Conservation (phyloP, 176 grass and related monocot genomes). For the Oryza coarctata region DNA sequence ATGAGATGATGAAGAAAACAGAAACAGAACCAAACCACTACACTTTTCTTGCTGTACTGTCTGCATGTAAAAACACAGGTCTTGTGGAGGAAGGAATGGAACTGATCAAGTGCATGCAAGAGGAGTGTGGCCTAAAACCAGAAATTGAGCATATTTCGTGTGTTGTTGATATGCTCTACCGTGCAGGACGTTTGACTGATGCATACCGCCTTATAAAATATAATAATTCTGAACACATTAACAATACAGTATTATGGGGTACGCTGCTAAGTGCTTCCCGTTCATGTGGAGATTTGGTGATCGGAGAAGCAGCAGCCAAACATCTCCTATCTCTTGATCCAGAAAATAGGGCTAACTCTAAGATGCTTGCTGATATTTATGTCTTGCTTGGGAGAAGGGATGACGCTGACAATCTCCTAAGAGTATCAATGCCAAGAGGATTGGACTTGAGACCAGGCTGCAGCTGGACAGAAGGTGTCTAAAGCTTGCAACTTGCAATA, state of each 20-base stretch:
- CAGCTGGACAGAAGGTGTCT: constrained; percentile 63
- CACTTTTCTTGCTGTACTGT: constrained; percentile 61
- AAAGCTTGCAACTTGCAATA: constrained; percentile 26
- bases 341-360: constrained; percentile 60
- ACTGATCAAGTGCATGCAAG: constrained; percentile 65
- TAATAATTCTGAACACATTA: constrained; percentile 8
- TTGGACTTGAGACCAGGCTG: constrained; percentile 47
- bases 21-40: constrained; percentile 54
- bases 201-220: constrained; percentile 53
- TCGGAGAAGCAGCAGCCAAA: constrained; percentile 57
- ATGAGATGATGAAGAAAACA: constrained; percentile 59
- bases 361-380: constrained; percentile 82
- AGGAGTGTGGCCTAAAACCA: constrained; percentile 52
- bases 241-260: constrained; percentile 48
- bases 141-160: constrained; percentile 60
- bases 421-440: constrained; percentile 33
- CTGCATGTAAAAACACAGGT: constrained; percentile 63
- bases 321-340: constrained; percentile 60
- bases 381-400: constrained; percentile 65
- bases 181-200: constrained; percentile 52
- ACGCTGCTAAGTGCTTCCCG: constrained; percentile 60
- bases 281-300: constrained; percentile 44
- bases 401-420: constrained; percentile 35
- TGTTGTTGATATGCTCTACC: constrained; percentile 68
- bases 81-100: constrained; percentile 58